Base-by-base conservation (phyloP, 2,329 filamentous ascomycete genomes). In the Paraconiothyrium sp. region DNA sequence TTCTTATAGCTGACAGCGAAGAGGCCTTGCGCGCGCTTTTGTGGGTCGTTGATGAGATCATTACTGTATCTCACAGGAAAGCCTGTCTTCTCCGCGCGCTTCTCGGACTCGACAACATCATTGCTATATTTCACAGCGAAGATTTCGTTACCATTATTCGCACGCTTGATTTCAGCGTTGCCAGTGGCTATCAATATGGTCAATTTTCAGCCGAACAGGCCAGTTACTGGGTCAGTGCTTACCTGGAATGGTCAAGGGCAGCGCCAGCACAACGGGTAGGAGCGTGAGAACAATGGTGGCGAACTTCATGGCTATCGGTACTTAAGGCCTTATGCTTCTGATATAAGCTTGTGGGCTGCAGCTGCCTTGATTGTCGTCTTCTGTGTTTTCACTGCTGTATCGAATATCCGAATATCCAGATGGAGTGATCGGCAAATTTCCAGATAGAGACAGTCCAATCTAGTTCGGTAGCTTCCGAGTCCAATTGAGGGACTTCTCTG, bases 201-300 rank as follows among this genome's bases (percentile, higher is more conserved):
- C 30, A 55, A 39, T 22, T 8, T 7, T 22, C 39, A 35, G 4
- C 4, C 16, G 10, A 1, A 8, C 13, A 46, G 41, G 6, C 13
- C 13, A 43, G 7, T 30, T 14, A 11, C 27, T 6, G 24, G 24
- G n/a, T 8, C 6, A 55, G 11, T 14, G 30, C 52, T 46, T 44
- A 55, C 52, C 35, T n/a, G 52, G 41, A 22, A 46, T 16, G 30
- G 52, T n/a, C 27, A 55, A 34, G 13, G 52, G 52, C 16, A 55
- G 39, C 20, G 52, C 52, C 52, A 55, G 39, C 9, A 39, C 52
- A 11, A 24, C n/a, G 24, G 52, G 39, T 27, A 55, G 52, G 39
- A 55, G 39, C 41, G 16, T 39, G 41, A 44, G 27, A 44, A 44
- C 4, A 27, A 55, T 55, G 24, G 39, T 13, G 24, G 37, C 10